Base-by-base conservation (phyloP, 371 early-diverging fungal genomes). In the Gilbertella persicaria region DNA sequence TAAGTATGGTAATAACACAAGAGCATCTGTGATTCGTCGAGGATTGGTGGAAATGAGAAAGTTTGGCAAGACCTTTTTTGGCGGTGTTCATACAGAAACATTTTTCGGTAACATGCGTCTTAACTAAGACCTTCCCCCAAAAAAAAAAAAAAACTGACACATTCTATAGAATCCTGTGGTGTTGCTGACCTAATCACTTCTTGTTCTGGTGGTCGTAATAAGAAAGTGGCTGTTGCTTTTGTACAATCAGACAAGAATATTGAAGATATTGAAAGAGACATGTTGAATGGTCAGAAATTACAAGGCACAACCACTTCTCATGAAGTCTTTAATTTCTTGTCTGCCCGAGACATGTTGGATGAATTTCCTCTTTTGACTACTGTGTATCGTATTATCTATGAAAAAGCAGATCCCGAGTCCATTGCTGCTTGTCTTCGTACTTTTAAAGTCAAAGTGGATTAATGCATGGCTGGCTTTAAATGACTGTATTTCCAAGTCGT, bases 211-310 rank as follows among this genome's bases (percentile, higher is more conserved):
- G 99, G 99, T 16, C 88, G 99, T 58, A 99, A 99, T 83, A 84
- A 94, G 47, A 87, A 86, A 58, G 87, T 96, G 16, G 94, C 94
- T 14, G 95, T 94, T 68, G 96, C 93, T 10, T 88, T 87, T 62
- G 93, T 91, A 20, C 67, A 66, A 44, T 92, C 93, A 20, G 92
- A 90, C 53, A 92, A 92, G 78, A 73, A 92, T 7, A 90, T 99
- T 66, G 90, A 91, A 29, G 84, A 85, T 55, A 80, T 98, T 19
- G 98, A 99, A 66, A 62, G 80, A 48, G 94, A 95, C 61, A 75
- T 94, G 76, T 83, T 99, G 62, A 93, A 95, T 62, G 98, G 98
- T 28, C 98, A 98, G 64, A 98, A 99, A 75, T 80, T 99, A 38
- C 99, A 99, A 77, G 99, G 99, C 45, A 91, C 96, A 5, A 76